Conservation (phyloP, 1,284 basidiomycete species). For the Schizophyllum amplum region DNA sequence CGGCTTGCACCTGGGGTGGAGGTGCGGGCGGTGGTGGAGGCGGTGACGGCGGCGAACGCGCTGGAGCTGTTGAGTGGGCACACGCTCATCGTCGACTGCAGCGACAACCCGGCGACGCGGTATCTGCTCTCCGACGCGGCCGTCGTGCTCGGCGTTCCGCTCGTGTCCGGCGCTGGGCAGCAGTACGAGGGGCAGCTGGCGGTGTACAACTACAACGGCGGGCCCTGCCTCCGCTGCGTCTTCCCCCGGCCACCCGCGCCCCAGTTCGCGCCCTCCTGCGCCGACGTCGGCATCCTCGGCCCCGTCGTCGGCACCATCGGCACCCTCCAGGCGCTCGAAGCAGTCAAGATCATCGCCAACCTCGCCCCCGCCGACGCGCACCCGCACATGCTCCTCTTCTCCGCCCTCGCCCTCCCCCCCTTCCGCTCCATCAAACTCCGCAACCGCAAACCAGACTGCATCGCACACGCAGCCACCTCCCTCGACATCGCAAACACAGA, state of each 20-base stretch:
- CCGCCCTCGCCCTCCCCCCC: constrained; percentile 59
- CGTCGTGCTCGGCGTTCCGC: constrained; percentile 66
- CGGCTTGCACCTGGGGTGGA: constrained; percentile 68
- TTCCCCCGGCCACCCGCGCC: constrained; percentile 73
- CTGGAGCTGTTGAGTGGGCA: constrained; percentile 49
- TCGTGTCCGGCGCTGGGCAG: constrained; percentile 92
- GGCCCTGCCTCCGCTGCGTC: constrained; percentile 93
- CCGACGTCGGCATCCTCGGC: constrained; percentile 88
- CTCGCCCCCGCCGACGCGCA: constrained; percentile 42
- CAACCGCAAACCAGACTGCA: constrained; percentile 50
- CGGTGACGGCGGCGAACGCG: constrained; percentile 58
- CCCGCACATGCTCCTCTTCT: constrained; percentile 64
- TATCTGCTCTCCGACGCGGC: constrained; percentile 92
- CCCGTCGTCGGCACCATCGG: constrained; percentile 89
- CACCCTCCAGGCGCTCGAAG: constrained; percentile 84
- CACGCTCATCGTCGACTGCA: constrained; percentile 89
- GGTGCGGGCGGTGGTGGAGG: constrained; percentile 43
- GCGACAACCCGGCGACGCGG: constrained; percentile 87
- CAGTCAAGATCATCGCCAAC: constrained; percentile 76
- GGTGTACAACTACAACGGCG: constrained; percentile 61
- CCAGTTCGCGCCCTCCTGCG: constrained; percentile 69
- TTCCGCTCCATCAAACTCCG: constrained; percentile 83
- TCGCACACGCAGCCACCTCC: constrained; percentile 30
- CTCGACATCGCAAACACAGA: constrained; percentile 47
- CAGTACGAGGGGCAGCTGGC: constrained; percentile 88